Base-by-base conservation (phyloP, 2,329 filamentous ascomycete genomes). In the Cladophialophora carrionii region DNA sequence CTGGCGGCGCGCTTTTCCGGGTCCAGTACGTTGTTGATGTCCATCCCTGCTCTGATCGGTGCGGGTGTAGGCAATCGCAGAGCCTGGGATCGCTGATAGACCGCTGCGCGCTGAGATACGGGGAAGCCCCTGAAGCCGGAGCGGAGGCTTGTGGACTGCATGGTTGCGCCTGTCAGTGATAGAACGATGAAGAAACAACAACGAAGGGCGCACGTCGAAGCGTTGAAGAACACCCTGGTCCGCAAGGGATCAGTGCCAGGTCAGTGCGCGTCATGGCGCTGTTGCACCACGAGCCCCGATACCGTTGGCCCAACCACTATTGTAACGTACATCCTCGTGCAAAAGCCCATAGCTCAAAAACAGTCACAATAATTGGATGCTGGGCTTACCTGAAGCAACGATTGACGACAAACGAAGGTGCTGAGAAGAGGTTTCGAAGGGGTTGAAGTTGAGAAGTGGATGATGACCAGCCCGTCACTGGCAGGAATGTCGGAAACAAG, bases 1-100 rank as follows among this genome's bases (percentile, higher is more conserved):
- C 79, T 76, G 68, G 77, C 78, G 70, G 74, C 69, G 64, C 78
- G 78, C 69, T 78, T 79, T 74, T 82, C 82, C 72, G 78, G 78
- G 73, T 83, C 83, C 67, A 83, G 73, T 63, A 83, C 82, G 63
- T 79, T 82, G 68, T 80, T 81, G 75, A 83, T 82, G 73, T 83
- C 81, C 81, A 83, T 83, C 74, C 66, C 64, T 63, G 64, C 66
- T 63, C 67, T 69, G 61, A 49, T 56, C 60, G 65, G 65, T 58
- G 52, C 62, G 58, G 65, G 65, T 58, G 49, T 64, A 46, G 61
- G 57, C 24, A 51, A 51, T 49, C 57, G 61, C 52, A 56, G 64
- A 51, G 60, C 62, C 60, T 65, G 41, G 43, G 59, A 49, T 24
- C 65, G 67, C 49, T 65, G 68, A 41, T 66, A 63, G 53, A 57